Evolutionary conservation across 345 rosid species (phyloP).

Genomic region (Lenwebbia sp.): DNA sequence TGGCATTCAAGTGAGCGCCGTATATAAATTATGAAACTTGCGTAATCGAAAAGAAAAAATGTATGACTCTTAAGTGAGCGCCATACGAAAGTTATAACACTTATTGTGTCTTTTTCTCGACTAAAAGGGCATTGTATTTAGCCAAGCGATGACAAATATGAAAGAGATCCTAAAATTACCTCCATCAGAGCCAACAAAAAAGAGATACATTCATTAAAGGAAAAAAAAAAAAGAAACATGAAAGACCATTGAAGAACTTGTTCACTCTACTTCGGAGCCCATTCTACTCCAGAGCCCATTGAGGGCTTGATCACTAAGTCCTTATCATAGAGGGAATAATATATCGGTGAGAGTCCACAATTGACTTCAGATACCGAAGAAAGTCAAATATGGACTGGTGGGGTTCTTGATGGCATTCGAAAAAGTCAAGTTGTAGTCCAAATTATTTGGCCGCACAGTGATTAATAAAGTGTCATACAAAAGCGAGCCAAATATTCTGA

Average conservation of each 20-base stretch:
- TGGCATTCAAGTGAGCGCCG: no score
- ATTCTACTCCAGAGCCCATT: background rate
- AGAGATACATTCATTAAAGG: background rate
- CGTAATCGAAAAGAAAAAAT: no score
- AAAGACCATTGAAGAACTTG: background rate
- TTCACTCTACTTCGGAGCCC: background rate
- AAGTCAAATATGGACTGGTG: background rate
- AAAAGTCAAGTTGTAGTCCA: background rate
- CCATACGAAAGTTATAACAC: no score
- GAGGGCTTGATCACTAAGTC: background rate
- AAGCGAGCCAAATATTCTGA: background rate
- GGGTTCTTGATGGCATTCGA: background rate
- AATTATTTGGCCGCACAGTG: background rate
- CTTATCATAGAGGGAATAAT: background rate
- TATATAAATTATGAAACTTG: no score
- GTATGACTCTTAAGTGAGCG: no score
- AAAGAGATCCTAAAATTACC: background rate
- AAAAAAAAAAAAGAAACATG: background rate
- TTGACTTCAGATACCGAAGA: no score
- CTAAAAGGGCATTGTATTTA: background rate
- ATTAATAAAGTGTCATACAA: no score
- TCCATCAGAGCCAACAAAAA: background rate
- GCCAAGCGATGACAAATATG: background rate
- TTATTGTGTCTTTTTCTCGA: no score
- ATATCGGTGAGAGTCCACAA: background rate